These are phyloP conservation scores for Sugiyamaella pinicola DNA, from an alignment of 1,139 yeast species.

Conservation along the genomic window DNA sequence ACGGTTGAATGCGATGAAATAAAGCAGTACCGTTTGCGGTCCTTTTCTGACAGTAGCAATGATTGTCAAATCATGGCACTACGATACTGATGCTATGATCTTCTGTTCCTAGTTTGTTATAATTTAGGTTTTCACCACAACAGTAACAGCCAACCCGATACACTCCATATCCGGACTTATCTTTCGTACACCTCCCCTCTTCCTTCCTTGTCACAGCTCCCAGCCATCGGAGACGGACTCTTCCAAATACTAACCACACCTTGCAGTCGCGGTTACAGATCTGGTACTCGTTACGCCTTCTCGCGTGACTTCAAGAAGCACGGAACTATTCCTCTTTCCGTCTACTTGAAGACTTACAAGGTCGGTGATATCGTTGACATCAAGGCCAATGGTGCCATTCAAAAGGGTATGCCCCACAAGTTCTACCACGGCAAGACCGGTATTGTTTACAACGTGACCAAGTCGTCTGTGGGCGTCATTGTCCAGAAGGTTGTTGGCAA, in stretches of 20 bases:
- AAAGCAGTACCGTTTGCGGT: no score
- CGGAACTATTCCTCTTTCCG: constrained; percentile 92
- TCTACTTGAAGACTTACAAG: constrained; percentile 96
- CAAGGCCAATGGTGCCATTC: constrained; percentile 98
- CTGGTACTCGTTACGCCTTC: constrained; percentile 99
- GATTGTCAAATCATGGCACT: no score
- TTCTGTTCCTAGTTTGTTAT: no score
- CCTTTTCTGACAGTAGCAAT: no score
- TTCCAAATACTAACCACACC: constrained; percentile 7
- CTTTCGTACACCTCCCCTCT: no score
- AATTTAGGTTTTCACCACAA: no score
- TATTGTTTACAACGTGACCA: constrained; percentile 98
- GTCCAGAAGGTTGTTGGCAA: constrained; percentile 97
- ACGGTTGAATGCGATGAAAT: no score
- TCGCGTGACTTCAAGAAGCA: constrained; percentile 99
- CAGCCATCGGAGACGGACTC: no score
- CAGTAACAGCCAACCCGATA: no score
- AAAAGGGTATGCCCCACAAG: constrained; percentile 99
- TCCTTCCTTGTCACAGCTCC: no score
- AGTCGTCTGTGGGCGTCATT: constrained; percentile 96
- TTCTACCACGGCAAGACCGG: constrained; percentile 99
- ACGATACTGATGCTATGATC: no score
- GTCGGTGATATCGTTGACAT: constrained; percentile 99
- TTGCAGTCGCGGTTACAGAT: constrained; percentile 96
- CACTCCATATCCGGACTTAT: no score